These are phyloP conservation scores for Microdochium nivale DNA, from an alignment of 2,329 filamentous ascomycete genomes.

Conservation along the genomic window DNA sequence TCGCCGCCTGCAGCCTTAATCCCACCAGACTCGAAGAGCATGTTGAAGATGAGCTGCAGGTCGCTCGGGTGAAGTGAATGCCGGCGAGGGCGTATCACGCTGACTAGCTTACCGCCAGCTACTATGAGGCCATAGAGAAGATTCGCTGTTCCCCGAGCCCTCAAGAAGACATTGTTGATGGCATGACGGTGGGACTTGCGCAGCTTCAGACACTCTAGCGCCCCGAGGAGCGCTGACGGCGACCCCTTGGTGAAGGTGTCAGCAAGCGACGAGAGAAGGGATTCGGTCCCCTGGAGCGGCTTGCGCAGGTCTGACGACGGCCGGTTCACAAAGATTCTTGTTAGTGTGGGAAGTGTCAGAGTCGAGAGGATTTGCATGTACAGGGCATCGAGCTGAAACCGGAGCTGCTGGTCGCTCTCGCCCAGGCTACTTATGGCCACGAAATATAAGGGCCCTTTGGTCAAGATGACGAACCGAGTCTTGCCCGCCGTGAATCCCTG, in stretches of 20 bases:
- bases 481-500: conserved; percentile 80
- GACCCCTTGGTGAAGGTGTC: conserved; percentile 94
- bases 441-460: conserved; percentile 81
- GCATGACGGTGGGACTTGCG: conserved; percentile 77
- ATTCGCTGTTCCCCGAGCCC: conserved; percentile 58
- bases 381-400: conserved; percentile 80
- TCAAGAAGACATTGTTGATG: conserved; percentile 84
- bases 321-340: conserved; percentile 77
- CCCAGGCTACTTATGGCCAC: conserved; percentile 85
- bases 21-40: conserved; percentile 92
- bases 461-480: conserved; percentile 76
- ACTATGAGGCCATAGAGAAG: conserved; percentile 91
- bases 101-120: conserved; percentile 85
- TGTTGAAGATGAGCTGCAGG: conserved; percentile 95
- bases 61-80: conserved; percentile 95
- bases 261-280: conserved; percentile 80
- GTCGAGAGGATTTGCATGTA: conserved; percentile 99
- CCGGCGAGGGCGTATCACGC: conserved; percentile 86
- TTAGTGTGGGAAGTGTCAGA: conserved; percentile 78
- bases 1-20: conserved; percentile 87
- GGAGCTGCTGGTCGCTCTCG: conserved; percentile 86
- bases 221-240: conserved; percentile 77
- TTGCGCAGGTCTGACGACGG: conserved; percentile 91
- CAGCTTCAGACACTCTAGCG: conserved; percentile 86
- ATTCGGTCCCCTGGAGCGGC: conserved; percentile 85